phyloP scores from a whole-genome alignment of 768 basidiomycete species.

The Melanogaster broomeanus region DNA sequence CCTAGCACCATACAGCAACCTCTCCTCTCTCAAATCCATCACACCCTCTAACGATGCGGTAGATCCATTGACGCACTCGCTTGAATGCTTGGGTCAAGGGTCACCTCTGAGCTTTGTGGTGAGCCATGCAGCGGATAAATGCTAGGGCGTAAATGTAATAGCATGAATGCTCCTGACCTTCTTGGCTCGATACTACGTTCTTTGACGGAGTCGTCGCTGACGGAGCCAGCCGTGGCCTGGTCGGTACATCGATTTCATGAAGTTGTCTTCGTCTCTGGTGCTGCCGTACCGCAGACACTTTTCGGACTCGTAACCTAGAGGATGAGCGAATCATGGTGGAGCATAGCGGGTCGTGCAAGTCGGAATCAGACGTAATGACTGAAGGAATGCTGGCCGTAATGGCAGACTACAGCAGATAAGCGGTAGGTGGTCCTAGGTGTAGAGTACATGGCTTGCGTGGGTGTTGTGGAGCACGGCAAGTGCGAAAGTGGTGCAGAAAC shows the following conservation, averaged over 20 bases:
- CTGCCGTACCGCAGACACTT: constrained; percentile 49
- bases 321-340: constrained; percentile 41
- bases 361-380: constrained; percentile 95
- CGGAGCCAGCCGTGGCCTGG: constrained; percentile 80
- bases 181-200: constrained; percentile 77
- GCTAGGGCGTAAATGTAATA: constrained; percentile 50
- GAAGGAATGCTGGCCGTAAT: constrained; percentile 90
- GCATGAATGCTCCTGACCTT: constrained; percentile 82
- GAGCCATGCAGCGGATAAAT: constrained; percentile 34
- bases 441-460: constrained; percentile 54
- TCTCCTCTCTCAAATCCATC: constrained; percentile 19
- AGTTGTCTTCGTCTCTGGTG: constrained; percentile 57
- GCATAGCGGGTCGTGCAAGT: constrained; percentile 46
- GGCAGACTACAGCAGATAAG: constrained; percentile 83
- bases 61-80: constrained; percentile 45
- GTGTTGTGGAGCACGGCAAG: constrained; percentile 51
- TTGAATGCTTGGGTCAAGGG: constrained; percentile 52
- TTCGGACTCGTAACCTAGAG: constrained; percentile 49
- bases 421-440: constrained; percentile 77
- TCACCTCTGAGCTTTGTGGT: constrained; percentile 63
- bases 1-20: constrained; percentile 42
- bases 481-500: constrained; percentile 63
- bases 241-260: constrained; percentile 27
- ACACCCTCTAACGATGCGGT: constrained; percentile 48
- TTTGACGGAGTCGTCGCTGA: constrained; percentile 77